Percentiles rank a stretch among this genome's conserved stretches.
Conservation (phyloP, 495 filamentous ascomycete genomes). For the Trichodelitschia bisporula region DNA sequence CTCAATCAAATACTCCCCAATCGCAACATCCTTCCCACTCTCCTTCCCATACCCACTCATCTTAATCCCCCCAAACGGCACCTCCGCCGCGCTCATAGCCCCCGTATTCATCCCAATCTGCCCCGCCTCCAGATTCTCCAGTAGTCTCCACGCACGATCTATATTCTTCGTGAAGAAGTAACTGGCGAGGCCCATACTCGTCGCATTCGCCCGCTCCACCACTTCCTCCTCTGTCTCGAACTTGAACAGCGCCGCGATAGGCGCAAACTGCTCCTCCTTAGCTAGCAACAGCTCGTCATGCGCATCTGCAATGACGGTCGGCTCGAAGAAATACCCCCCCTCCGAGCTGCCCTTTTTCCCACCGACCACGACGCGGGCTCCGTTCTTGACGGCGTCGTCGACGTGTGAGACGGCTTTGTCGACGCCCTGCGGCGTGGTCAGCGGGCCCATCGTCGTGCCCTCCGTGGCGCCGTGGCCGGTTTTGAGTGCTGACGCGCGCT, state of each 20-base stretch:
- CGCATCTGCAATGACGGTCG: slow-evolving; percentile 39
- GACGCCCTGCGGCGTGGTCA: slow-evolving; percentile 37
- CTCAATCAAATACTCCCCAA: slow-evolving; percentile 43
- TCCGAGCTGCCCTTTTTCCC: slow-evolving; percentile 24
- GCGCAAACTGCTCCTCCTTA: slow-evolving; percentile 46
- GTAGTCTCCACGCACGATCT: slow-evolving; percentile 43
- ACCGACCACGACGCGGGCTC: slow-evolving; percentile 32
- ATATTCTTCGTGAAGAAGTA: slow-evolving; percentile 56
- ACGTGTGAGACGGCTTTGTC: slow-evolving; percentile 38
- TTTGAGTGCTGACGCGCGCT: slow-evolving; percentile 27
- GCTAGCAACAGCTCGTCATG: slow-evolving; percentile 38
- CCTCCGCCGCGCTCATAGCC: slow-evolving; percentile 36
- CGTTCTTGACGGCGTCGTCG: slow-evolving; percentile 33
- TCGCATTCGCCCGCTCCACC: slow-evolving; percentile 34
- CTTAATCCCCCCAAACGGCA: slow-evolving; percentile 54
- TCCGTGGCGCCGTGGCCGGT: slow-evolving; percentile 36
- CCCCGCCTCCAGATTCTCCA: slow-evolving; percentile 51
- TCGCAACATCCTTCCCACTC: slow-evolving; percentile 39
- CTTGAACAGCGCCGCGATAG: slow-evolving; percentile 37
- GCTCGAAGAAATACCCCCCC: slow-evolving; percentile 46
- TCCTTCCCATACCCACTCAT: slow-evolving; percentile 58
- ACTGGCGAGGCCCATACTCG: slow-evolving; percentile 24
- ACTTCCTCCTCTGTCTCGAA: slow-evolving; percentile 51
- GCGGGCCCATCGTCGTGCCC: slow-evolving; percentile 37
- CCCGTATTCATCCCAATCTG: slow-evolving; percentile 44